Evolutionary conservation across 2,329 filamentous ascomycete species (phyloP), one percentile per base, ranked within the genome.

Genomic region (Phoma sp.): DNA sequence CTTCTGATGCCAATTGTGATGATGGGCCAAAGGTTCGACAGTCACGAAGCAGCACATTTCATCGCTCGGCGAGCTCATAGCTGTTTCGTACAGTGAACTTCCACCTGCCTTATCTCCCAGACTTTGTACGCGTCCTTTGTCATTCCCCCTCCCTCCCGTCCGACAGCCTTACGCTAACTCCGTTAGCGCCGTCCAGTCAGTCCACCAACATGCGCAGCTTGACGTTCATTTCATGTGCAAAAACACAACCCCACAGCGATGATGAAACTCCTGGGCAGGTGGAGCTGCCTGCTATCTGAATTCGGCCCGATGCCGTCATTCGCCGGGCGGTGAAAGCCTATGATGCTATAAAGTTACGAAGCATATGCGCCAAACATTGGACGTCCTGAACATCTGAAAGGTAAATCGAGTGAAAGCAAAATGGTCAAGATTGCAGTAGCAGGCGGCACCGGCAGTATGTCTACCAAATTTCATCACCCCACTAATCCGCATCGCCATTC

Each of bases 391-490:
- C 15, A 15, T n/a, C 6, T n/a, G 8, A 33, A 6, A 33, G 13
- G 9, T 17, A 4, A 33, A 33, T n/a, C 13, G 9, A 33, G 15
- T 33, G 8, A 33, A 36, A 15, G 1, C 41, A 46, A 19, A 3
- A 74, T 74, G 72, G 71, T 74, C 41, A 73, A 68, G 51, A 61
- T 74, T 32, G 71, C 72, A 41, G 69, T 74, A 35, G 72, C 71
- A 27, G 73, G 72, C 29, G 73, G 73, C n/a, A 71, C 72, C 1
- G 71, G 73, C 60, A 73, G 72, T 74, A 69, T 9, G 64, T 64
- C 8, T 37, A n/a, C 32, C 25, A 6, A 10, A 19, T 9, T 19
- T 29, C 22, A 12, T 33, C 46, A 39, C 50, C 39, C 33, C 29
- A 32, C 33, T 17, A 24, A 15, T n/a, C 36, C 1, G 45, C 19